Conservation (phyloP, 495 filamentous ascomycete species). For the Amniculicola lignicola region DNA sequence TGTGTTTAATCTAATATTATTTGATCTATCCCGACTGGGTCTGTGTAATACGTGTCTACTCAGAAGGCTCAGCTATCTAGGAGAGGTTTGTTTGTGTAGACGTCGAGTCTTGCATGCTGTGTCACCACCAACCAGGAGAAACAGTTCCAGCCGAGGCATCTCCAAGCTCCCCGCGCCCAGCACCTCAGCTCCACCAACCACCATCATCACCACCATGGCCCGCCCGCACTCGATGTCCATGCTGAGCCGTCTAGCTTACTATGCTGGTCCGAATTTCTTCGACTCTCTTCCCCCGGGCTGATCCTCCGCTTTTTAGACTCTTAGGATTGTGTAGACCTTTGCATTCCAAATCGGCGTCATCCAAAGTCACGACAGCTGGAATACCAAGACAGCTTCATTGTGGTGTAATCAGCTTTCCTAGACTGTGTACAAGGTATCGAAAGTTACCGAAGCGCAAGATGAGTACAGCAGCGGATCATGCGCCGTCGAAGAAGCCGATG, state of each 20-base stretch:
- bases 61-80: no score
- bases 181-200: constrained; percentile 15
- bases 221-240: background rate
- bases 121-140: constrained; percentile 6
- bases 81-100: no score
- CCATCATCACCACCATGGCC: constrained; percentile 20
- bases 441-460: constrained; percentile 2
- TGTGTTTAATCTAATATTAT: no score
- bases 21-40: no score
- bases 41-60: no score
- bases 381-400: background rate
- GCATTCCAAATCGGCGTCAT: no score
- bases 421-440: background rate
- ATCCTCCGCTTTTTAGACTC: no score
- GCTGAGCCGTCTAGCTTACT: constrained; percentile 10
- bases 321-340: no score
- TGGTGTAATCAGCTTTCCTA: background rate
- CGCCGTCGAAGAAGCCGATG: constrained; percentile 28
- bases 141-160: constrained; percentile 23
- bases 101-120: constrained; percentile 13
- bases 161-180: constrained; percentile 14
- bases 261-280: constrained; percentile 11
- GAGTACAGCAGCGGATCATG: constrained; percentile 27
- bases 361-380: no score
- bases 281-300: constrained; percentile 3